Percentiles rank a stretch among this genome's conserved stretches.
Conservation (phyloP, 768 basidiomycete species). For the Boletellus emodensis region DNA sequence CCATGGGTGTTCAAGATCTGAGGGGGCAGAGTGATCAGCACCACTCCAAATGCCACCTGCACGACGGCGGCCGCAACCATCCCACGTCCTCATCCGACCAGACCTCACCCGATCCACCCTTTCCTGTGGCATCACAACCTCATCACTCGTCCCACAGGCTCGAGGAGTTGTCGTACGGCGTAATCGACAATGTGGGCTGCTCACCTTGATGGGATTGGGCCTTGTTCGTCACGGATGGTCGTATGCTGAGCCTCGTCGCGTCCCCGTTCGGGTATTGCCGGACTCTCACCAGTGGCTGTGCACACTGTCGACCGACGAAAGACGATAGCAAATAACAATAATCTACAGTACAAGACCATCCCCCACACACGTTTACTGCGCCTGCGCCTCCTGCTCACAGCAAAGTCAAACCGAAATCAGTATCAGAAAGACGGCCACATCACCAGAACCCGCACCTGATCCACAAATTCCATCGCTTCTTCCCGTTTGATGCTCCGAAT, state of each 20-base stretch:
- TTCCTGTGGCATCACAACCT: background rate
- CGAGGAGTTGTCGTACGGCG: background rate
- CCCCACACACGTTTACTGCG: conserved; percentile 29
- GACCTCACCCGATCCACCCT: conserved; percentile 19
- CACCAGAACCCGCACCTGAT: conserved; percentile 51
- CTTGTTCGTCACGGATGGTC: conserved; percentile 25
- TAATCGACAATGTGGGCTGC: background rate
- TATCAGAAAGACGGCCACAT: background rate
- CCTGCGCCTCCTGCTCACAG: conserved; percentile 42
- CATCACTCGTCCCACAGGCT: background rate
- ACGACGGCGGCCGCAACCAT: background rate
- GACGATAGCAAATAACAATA: conserved; percentile 20
- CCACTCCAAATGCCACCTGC: background rate
- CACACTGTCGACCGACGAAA: too few species aligned
- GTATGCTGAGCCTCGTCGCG: background rate
- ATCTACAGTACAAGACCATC: background rate
- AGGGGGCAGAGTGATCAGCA: conserved; percentile 2
- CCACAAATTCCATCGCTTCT: conserved; percentile 92
- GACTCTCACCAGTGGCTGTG: conserved; percentile 20
- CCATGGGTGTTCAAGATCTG: conserved; percentile 43
- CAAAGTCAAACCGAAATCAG: background rate
- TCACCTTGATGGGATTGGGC: conserved; percentile 28
- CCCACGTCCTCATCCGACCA: conserved; percentile 15
- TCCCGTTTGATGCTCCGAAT: conserved; percentile 84
- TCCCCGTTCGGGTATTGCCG: conserved; percentile 24